These are phyloP conservation scores for Pichia sp. DNA, from an alignment of 1,139 yeast species.

Conservation along the genomic window DNA sequence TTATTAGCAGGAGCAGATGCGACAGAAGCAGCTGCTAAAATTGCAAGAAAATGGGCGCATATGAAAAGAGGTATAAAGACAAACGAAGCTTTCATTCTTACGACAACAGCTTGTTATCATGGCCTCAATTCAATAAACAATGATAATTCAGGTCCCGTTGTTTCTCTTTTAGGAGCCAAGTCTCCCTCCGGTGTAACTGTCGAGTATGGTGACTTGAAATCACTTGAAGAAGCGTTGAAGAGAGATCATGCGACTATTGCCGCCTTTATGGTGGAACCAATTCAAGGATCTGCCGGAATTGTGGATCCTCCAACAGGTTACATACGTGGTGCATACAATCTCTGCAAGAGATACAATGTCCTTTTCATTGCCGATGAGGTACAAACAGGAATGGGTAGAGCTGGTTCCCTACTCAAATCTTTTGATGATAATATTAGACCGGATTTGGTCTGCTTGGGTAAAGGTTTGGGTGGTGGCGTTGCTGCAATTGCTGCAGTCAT, in stretches of 20 bases:
- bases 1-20: conserved; percentile 24
- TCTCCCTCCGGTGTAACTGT: conserved; percentile 14
- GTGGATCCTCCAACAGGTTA: conserved; percentile 86
- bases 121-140: conserved; percentile 17
- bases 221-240: conserved; percentile 15
- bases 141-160: conserved; percentile 19
- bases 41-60: conserved; percentile 25
- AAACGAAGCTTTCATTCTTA: conserved; percentile 17
- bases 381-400: conserved; percentile 56
- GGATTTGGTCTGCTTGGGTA: conserved; percentile 23
- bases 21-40: conserved; percentile 23
- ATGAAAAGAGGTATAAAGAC: conserved; percentile 15
- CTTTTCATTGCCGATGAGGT: conserved; percentile 90
- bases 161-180: conserved; percentile 17
- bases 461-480: conserved; percentile 23
- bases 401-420: conserved; percentile 16
- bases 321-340: conserved; percentile 58
- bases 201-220: conserved; percentile 17
- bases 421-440: conserved; percentile 20
- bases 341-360: conserved; percentile 78
- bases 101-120: conserved; percentile 23
- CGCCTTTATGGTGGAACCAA: conserved; percentile 75
- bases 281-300: conserved; percentile 97
- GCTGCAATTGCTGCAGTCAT: conserved; percentile 21
- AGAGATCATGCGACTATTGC: conserved; percentile 18